Base-by-base conservation (phyloP, 2,329 filamentous ascomycete genomes). In the Didymella sp. region DNA sequence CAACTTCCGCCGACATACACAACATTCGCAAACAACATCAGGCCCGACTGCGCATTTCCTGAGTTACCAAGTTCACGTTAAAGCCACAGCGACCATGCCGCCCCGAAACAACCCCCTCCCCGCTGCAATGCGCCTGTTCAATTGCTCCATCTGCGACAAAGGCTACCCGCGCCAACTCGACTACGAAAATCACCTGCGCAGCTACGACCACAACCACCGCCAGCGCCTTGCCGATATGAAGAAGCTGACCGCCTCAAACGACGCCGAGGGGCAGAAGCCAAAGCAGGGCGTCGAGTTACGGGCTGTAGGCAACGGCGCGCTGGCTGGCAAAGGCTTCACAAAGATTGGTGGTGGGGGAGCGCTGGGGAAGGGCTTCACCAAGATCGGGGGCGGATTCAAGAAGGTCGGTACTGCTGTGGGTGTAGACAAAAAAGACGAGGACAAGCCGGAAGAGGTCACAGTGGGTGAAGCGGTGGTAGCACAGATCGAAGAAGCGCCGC, bases 161-260 rank as follows among this genome's bases (percentile, higher is more conserved):
- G 94, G 93, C 68, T 99, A 98, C 78, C 87, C 89, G 1, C 92
- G 95, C 53, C 94, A 96, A 84, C 94, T 96, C 73, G 94, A 98
- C 75, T 97, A 96, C 76, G 94, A 98, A 77, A 89, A 93, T 7
- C 95, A 99, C 76, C 90, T 97, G 54, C 88, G 88, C 62, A 95
- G 90, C 69, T 98, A 98, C 77, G 95, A 98, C 73, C 95, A 99
- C 78, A 90, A 91, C 68, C 95, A 99, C 78, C 66, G 64, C 41
- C 66, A 79, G 74, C 89, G 91, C 46, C 85, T 93, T 56, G 91
- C 91, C 77, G 90, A 95, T 69, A 92, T 94, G 90, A 92, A 92
- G 77, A 87, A 90, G 59, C 54, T 73, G n/a, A 74, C 69, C 4
- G 72, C 71, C 19, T 57, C 58, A 15, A 72, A 71, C 50, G 69